Base-by-base conservation (phyloP, 2,329 filamentous ascomycete species). In the Claviceps sp. region DNA sequence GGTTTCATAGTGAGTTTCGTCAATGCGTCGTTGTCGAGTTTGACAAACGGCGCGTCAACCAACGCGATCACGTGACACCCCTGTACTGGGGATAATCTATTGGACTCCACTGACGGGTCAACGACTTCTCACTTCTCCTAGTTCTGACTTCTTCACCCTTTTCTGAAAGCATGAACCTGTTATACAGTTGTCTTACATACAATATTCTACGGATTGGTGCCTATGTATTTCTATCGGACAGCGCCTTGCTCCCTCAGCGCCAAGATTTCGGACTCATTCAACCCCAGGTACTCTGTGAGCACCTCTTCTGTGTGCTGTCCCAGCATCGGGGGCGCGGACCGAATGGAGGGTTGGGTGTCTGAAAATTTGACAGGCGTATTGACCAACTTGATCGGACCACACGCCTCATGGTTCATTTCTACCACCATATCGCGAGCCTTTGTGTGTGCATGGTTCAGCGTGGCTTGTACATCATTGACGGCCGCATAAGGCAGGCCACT, bases 301-400 rank as follows among this genome's bases (percentile, higher is more conserved):
- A 95, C 76, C 65, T 93, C 86, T 58, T 88, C 75, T 0, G 89
- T 95, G 67, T 95, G 89, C 68, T 95, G 81, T 0, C 90, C 93
- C 37, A 98, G 70, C 7, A 84, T 86, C 1, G 93, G 93, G 18
- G 93, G 93, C 26, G 87, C 79, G 3, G 75, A 84, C 37, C 91
- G 76, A 41, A 95, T 81, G 3, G 81, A 78, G 0, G 90, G 89
- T 58, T 78, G 82, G 26, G 85, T 86, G 58, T 90, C 82, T 5
- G 89, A 95, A 66, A 89, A 95, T 66, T 98, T 98, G 54, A 98
- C 84, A 0, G 93, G 93, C 0, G 89, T 94, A 62, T 95, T 96
- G 51, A 98, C 85, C 63, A 98, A 72, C 68, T 89, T 90, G 56
- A 98, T 84, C 0, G 84, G 78, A 0, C 93, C 93, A 65, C 91